These are phyloP conservation scores for Afroboletus lepidellus DNA, from an alignment of 1,284 basidiomycete genomes.

Conservation along the genomic window DNA sequence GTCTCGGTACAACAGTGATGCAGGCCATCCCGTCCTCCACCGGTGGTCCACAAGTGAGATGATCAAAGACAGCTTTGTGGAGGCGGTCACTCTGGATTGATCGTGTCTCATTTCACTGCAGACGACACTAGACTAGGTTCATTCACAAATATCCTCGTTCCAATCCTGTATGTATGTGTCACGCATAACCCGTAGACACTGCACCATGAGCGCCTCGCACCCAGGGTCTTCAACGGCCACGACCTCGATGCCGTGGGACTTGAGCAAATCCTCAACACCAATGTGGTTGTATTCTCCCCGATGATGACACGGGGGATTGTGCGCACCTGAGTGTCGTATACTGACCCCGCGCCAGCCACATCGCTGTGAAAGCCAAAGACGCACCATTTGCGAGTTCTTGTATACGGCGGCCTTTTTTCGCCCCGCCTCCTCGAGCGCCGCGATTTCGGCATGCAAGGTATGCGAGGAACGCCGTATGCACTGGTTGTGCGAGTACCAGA, in stretches of 20 bases:
- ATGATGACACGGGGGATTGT: conserved; percentile 60
- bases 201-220: conserved; percentile 43
- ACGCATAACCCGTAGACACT: conserved; percentile 20
- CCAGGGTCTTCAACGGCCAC: conserved; percentile 45
- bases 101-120: too few relatives aligned
- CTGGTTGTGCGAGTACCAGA: conserved; percentile 51
- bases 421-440: conserved; percentile 51
- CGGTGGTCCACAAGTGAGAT: conserved; percentile 55
- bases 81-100: conserved; percentile 21
- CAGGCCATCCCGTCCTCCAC: conserved; percentile 52
- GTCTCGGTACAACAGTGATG: conserved; percentile 53
- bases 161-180: too few relatives aligned
- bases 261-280: conserved; percentile 51
- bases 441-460: conserved; percentile 56
- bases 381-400: conserved; percentile 42
- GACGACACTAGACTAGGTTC: conserved; percentile 3
- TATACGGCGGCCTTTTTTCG: conserved; percentile 44
- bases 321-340: conserved; percentile 53
- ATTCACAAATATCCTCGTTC: too few relatives aligned
- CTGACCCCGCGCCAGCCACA: neutral
- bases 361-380: neutral
- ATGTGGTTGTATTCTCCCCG: conserved; percentile 54
- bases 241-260: conserved; percentile 52
- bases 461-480: conserved; percentile 54
- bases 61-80: conserved; percentile 38